A percentile compares a stretch with the other conserved stretches of the same genome.
phyloP scores from a whole-genome alignment of 371 early-diverging fungal species.

The Thermomucor indicae-seudaticae region DNA sequence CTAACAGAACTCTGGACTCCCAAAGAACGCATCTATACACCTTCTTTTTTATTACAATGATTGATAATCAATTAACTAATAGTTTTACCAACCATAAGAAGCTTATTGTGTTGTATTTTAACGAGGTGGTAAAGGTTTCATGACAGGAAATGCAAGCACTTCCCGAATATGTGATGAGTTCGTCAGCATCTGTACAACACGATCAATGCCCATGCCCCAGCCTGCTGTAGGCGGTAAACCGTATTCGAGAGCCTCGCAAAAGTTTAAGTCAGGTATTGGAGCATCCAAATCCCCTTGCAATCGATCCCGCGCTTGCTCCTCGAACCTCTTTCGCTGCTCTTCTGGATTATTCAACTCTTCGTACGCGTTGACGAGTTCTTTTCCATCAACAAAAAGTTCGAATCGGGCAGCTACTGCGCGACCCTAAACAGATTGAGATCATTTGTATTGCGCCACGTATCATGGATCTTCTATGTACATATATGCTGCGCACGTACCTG shows the following conservation, averaged over 20 bases:
- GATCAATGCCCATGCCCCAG: conserved; percentile 98
- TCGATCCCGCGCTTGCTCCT: conserved; percentile 63
- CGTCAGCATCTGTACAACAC: conserved; percentile 88
- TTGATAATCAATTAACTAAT: too few relatives aligned
- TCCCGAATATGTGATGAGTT: conserved; percentile 87
- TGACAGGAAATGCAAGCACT: conserved; percentile 87
- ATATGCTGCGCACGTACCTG: conserved; percentile 13
- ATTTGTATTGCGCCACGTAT: neutral
- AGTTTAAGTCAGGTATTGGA: conserved; percentile 78
- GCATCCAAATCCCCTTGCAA: conserved; percentile 82
- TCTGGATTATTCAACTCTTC: conserved; percentile 99
- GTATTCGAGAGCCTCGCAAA: conserved; percentile 90
- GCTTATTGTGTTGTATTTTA: too few relatives aligned
- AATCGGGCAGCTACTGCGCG: conserved; percentile 73
- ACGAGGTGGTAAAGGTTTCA: conserved; percentile 14
- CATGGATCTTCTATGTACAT: conserved; percentile 1
- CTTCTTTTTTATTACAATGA: too few relatives aligned
- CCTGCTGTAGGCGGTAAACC: conserved; percentile 98
- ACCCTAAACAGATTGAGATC: conserved; percentile 25
- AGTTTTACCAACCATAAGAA: too few relatives aligned
- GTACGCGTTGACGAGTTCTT: conserved; percentile 98
- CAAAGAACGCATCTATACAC: too few relatives aligned
- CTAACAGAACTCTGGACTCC: too few relatives aligned
- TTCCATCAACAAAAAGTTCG: conserved; percentile 91
- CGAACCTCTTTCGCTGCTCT: conserved; percentile 90